These are phyloP conservation scores for Claviceps quebecensis DNA, from an alignment of 2,329 filamentous ascomycete genomes.

Conservation along the genomic window DNA sequence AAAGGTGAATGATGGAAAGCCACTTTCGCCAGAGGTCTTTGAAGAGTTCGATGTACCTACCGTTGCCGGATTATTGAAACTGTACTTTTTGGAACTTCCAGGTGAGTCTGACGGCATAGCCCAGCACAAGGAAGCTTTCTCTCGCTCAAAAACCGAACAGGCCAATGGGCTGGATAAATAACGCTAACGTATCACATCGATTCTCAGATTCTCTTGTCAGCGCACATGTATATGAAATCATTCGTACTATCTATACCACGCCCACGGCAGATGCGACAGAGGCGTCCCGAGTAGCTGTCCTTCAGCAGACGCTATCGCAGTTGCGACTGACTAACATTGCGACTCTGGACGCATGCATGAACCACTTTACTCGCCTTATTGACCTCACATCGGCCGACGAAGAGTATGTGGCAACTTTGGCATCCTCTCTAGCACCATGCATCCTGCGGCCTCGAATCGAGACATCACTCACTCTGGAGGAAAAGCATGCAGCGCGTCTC, in stretches of 20 bases:
- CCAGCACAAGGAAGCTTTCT: not conserved
- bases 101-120: constrained; percentile 39
- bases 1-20: constrained; percentile 76
- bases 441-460: constrained; percentile 77
- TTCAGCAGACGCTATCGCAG: constrained; percentile 91
- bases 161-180: not conserved
- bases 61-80: constrained; percentile 79
- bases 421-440: constrained; percentile 65
- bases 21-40: constrained; percentile 60
- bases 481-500: constrained; percentile 81
- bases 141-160: no score
- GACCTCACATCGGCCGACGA: constrained; percentile 95
- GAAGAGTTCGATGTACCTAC: constrained; percentile 88
- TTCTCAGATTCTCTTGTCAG: constrained; percentile 91
- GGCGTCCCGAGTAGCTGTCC: constrained; percentile 68
- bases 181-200: not conserved
- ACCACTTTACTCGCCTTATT: constrained; percentile 92
- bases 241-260: constrained; percentile 90
- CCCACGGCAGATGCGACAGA: constrained; percentile 65
- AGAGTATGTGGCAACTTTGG: constrained; percentile 61
- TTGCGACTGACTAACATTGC: constrained; percentile 94
- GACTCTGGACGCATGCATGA: constrained; percentile 95
- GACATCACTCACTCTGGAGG: constrained; percentile 85
- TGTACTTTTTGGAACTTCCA: constrained; percentile 89
- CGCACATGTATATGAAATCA: constrained; percentile 95